A percentile compares a stretch with the other conserved stretches of the same genome.
These are phyloP conservation scores for Acanthamoeba royreba DNA, from an alignment of 208 protist species.

Conservation along the genomic window DNA sequence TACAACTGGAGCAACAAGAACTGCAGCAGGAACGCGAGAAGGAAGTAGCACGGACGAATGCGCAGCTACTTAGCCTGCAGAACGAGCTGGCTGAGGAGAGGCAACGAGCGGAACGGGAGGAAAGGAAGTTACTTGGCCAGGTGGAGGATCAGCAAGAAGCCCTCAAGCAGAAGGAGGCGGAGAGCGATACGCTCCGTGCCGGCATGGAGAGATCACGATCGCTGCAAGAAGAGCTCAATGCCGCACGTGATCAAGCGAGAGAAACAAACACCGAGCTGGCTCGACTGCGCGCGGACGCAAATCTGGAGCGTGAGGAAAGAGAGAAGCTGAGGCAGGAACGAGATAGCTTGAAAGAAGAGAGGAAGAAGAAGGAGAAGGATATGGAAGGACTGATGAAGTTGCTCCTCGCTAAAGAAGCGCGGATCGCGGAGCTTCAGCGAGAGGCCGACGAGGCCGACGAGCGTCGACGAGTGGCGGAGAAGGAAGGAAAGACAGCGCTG, in stretches of 20 bases:
- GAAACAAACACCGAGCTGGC: too few relatives aligned
- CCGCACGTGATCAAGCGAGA: too few relatives aligned
- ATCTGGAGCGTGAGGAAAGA: too few relatives aligned
- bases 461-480: too few relatives aligned
- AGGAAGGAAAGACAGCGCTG: too few relatives aligned
- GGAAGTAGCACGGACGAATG: too few relatives aligned
- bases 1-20: background rate
- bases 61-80: too few relatives aligned
- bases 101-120: background rate
- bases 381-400: background rate
- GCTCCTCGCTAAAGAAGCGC: background rate
- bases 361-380: background rate
- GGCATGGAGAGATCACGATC: too few relatives aligned
- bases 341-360: too few relatives aligned
- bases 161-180: background rate
- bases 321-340: too few relatives aligned
- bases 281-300: too few relatives aligned
- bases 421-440: background rate
- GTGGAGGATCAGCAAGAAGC: background rate
- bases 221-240: too few relatives aligned
- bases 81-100: background rate
- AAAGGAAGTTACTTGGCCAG: background rate
- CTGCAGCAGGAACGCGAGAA: background rate
- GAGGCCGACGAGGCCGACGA: background rate
- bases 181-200: background rate